Percentiles rank a stretch among this genome's conserved stretches.
Evolutionary conservation across 805 yeast species (phyloP).

Genomic region (Schizosaccharomyces cryophilus): DNA sequence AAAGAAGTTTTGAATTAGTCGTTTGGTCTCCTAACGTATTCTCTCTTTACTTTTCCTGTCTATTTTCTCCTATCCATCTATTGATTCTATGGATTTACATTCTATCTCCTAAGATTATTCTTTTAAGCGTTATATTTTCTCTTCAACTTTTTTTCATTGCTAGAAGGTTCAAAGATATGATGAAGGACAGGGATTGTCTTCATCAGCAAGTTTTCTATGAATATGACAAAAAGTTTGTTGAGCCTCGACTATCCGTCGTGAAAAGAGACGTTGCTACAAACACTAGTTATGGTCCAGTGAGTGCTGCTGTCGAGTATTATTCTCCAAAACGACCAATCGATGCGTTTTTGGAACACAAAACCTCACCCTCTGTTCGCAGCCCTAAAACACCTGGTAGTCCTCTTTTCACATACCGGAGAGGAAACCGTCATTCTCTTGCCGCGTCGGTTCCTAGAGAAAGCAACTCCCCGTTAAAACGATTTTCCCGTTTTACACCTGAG

Average conservation of each 20-base stretch:
- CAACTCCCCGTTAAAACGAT: neutral
- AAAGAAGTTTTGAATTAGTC: neutral
- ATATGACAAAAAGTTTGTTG: constrained; percentile 1
- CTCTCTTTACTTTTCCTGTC: neutral
- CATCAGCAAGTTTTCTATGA: neutral
- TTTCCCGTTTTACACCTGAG: neutral
- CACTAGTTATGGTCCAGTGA: neutral
- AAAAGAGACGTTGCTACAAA: constrained; percentile 1
- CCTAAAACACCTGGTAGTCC: neutral
- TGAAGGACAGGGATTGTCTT: neutral
- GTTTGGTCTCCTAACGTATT: neutral
- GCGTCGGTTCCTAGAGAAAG: neutral
- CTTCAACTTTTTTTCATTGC: neutral
- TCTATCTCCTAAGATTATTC: neutral
- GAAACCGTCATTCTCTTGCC: neutral
- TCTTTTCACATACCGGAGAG: neutral
- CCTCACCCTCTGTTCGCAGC: neutral
- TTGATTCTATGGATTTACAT: neutral
- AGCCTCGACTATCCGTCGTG: constrained; percentile 1
- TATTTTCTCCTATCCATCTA: neutral
- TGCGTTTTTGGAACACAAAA: neutral
- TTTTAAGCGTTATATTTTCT: neutral
- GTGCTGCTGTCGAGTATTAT: neutral
- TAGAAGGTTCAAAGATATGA: neutral
- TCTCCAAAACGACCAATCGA: neutral